Base-by-base conservation (phyloP, 1,139 yeast genomes). In the Ogataea hybrid region DNA sequence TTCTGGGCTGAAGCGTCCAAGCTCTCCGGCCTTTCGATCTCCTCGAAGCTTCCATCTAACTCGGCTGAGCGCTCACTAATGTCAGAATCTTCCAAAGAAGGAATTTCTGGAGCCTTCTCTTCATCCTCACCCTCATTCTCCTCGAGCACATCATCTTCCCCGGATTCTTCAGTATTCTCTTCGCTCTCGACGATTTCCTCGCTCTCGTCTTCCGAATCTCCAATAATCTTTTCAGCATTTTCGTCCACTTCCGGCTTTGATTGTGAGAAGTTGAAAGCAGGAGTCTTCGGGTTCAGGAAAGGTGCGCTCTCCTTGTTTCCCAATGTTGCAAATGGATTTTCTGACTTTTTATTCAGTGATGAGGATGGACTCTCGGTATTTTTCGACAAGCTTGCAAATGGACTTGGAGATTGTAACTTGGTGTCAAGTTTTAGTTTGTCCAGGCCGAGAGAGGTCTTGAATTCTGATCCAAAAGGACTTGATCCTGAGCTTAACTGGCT, bases 251-350 rank as follows among this genome's bases (percentile, higher is more conserved):
- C 39, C 5, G 8, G 9, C 21, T 20, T 20, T 20, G 21, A 20
- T 10, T 20, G 21, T 48, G 61, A 65, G n/a, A 23, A 28, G 8
- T 12, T 11, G 27, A 25, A 25, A 1, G 27, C 27, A 11, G 27
- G 14, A 11, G 27, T 2, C 27, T 25, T 11, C 14, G 6, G 3
- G 12, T 25, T 12, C 7, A 12, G 6, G 6, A 12, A 12, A 11
- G 14, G 27, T 6, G 14, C 3, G 12, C 7, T 25, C 12, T 12
- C 14, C 18, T 32, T 14, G 20, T 32, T 22, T 11, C n/a, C 10
- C 14, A 21, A 27, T 11, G 6, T n/a, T 16, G 39, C 32, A 16
- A 23, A 28, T 8, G 30, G 30, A 15, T 2, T 6, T 14, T 28
- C 30, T 12, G 30, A 28, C 17, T 28, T 30, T 28, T 20, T 36